These are phyloP conservation scores for Penicillium sp. DNA, from an alignment of 2,329 filamentous ascomycete species.

Conservation along the genomic window DNA sequence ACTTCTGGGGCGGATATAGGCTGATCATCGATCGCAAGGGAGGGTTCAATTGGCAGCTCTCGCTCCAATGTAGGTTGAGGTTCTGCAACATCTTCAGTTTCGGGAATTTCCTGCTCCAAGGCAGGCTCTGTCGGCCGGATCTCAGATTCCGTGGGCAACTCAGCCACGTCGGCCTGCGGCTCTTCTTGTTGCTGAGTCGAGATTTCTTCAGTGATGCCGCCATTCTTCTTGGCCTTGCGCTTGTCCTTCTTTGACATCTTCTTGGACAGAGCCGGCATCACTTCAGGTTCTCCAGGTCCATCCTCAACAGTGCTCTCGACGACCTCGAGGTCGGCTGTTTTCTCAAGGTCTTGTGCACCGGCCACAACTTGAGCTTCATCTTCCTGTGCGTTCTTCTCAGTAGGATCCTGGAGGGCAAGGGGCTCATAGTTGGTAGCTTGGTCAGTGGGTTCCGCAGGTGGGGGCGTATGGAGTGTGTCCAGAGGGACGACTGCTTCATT, in stretches of 20 bases:
- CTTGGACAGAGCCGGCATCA: conserved; percentile 7
- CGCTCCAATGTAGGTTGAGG: background rate
- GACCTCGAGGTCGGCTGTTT: conserved; percentile 2
- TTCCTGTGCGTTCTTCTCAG: background rate
- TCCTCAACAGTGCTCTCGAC: background rate
- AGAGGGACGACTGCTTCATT: background rate
- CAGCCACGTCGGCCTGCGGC: background rate
- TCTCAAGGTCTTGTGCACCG: background rate
- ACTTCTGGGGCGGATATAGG: conserved; percentile 3
- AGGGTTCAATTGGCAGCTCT: background rate
- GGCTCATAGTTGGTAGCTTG: background rate
- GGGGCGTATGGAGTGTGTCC: background rate
- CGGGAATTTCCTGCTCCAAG: background rate
- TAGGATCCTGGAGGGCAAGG: background rate
- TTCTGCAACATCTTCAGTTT: background rate
- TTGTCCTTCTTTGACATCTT: conserved; percentile 27
- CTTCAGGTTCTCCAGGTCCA: conserved; percentile 1
- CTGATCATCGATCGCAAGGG: background rate
- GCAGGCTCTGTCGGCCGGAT: background rate
- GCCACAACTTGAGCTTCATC: background rate
- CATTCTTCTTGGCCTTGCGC: conserved; percentile 23
- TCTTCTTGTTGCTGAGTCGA: background rate
- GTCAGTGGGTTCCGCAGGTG: background rate
- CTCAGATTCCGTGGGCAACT: background rate
- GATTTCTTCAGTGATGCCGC: conserved; percentile 1